Base-by-base conservation (phyloP, 1,284 basidiomycete genomes). In the Irpex lacteus region DNA sequence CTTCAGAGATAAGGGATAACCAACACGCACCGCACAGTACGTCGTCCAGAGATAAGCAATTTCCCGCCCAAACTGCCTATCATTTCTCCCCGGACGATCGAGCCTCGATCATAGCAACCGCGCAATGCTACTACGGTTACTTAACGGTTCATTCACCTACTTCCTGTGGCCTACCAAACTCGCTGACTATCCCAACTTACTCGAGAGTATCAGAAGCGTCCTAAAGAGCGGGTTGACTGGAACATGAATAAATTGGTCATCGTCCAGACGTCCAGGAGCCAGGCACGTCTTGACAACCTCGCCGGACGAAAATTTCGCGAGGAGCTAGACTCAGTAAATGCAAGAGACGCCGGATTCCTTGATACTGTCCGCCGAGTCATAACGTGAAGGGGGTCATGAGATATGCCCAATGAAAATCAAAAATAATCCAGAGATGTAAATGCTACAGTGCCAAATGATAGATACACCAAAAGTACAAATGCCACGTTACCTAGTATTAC, bases 371-470 rank as follows among this genome's bases (percentile, higher is more conserved):
- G 40, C 15, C 40, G 40, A 44, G 40, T 44, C 40, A 44, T 44
- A 15, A 26, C 26, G 26, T 26, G 26, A 26, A 26, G 26, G 26
- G 26, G 26, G 26, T 26, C 26, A 26, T 26, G 26, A 26, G 26
- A 26, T 26, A 26, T 26, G 26, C 26, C 26, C 26, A 26, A 26
- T 26, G 26, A 26, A 26, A 26, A 26, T 26, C 26, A 26, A 26
- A 26, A 26, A 26, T 26, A 26, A 26, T 26, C 26, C 26, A 56
- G 34, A 40, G 53, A 56, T 26, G 50, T 11, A 53, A 36, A 38
- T 63, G 63, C 59, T 62, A 67, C 18, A 60, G 50, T 63, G 8
- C 19, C 50, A 52, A n/a, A 55, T 40, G 40, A 15, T 54, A 61
- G 15, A 63, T 64, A 56, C 60, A 59, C 58, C 60, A 26, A 58